Evolutionary conservation across 495 filamentous ascomycete species (phyloP).

Genomic region (Neurospora sp.): DNA sequence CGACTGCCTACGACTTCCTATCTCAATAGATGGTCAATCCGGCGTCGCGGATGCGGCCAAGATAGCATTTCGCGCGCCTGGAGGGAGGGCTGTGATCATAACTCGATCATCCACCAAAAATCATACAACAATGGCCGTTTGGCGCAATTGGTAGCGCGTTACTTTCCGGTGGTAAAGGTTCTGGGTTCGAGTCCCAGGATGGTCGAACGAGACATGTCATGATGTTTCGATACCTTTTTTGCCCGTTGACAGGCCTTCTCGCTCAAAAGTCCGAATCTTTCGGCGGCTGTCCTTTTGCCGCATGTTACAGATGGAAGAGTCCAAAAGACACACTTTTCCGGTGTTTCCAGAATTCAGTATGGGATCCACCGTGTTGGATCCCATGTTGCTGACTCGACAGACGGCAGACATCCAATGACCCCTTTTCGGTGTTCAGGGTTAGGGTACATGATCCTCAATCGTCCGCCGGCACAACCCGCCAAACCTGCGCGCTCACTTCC

Average conservation of each 20-base stretch:
- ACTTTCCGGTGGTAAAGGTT: background rate
- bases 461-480: too few relatives aligned
- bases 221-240: background rate
- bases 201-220: background rate
- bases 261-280: background rate
- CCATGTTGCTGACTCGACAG: background rate
- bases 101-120: background rate
- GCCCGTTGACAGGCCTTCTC: background rate
- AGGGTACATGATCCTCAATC: background rate
- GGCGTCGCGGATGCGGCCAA: background rate
- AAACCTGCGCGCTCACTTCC: too few relatives aligned
- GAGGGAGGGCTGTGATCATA: background rate
- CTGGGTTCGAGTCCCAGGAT: background rate
- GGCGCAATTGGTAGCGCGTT: background rate
- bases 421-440: background rate
- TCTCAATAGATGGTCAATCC: background rate
- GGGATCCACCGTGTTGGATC: background rate
- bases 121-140: background rate
- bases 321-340: background rate
- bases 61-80: background rate
- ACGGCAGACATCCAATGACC: background rate
- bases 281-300: background rate
- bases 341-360: background rate
- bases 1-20: background rate
- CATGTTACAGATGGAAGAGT: background rate